Evolutionary conservation across 176 grass and related monocot genomes (phyloP).

Genomic region (Carex pumila): DNA sequence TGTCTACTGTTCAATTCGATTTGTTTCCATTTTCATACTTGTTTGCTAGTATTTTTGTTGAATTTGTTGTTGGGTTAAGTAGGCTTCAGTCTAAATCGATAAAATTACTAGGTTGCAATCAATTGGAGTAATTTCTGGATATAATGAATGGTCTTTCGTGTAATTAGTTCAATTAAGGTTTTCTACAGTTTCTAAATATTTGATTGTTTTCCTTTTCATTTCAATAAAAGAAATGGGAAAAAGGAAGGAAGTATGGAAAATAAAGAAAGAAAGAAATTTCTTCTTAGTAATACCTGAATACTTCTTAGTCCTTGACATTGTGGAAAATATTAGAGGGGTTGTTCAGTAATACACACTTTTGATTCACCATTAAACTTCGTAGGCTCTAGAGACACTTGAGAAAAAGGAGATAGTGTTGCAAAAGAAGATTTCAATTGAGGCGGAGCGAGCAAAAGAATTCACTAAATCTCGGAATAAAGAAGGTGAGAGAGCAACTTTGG

Average conservation of each 20-base stretch:
- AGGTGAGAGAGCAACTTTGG: conserved; percentile 18
- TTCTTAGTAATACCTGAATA: not conserved
- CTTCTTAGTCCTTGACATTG: not conserved
- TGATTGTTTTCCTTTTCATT: not conserved
- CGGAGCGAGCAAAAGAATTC: conserved; percentile 71
- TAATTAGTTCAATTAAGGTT: conserved; percentile 11
- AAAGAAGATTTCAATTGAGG: conserved; percentile 78
- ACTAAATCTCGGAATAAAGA: conserved; percentile 64
- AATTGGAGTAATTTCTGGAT: not conserved
- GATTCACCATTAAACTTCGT: not conserved
- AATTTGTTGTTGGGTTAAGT: not conserved
- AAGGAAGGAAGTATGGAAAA: not conserved
- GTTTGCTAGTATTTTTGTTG: not conserved
- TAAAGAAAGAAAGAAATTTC: not conserved
- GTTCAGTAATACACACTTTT: not conserved
- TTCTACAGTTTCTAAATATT: not conserved
- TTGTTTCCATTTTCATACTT: not conserved
- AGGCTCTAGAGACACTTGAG: conserved; percentile 65
- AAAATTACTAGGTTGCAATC: not conserved
- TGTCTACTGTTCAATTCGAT: not conserved
- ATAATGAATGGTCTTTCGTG: not conserved
- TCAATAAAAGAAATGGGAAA: not conserved
- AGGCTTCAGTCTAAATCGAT: not conserved
- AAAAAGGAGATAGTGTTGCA: conserved; percentile 63
- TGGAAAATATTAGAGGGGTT: not conserved